Evolutionary conservation across 805 yeast species (phyloP), one percentile per base, ranked within the genome.

Genomic region (Pichia kluyveri): DNA sequence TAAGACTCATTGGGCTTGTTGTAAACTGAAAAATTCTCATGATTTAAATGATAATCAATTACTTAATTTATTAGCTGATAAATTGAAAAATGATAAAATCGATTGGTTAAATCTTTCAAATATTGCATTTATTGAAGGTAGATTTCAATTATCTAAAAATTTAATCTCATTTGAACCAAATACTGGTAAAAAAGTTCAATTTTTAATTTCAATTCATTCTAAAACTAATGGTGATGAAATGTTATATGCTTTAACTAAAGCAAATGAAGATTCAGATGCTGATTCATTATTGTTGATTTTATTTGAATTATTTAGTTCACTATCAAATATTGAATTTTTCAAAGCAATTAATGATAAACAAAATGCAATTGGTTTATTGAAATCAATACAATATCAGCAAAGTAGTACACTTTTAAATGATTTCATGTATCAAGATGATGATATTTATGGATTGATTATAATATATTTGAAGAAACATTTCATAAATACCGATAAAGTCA

Each of bases 71-170:
- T 69, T 91, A 0, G 59, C 75, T 8, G 65, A 69, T 9, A 76
- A 76, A 47, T 66, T 87, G 15, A 56, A 56, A 11, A 55, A 55
- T 4, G 59, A 65, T 10, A 71, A 73, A 4, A 73, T 82, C 18
- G 71, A 89, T 0, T 81, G 78, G 51, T 75, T 77, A 7, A 69
- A 72, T 28, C 76, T 88, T 28, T 80, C 87, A 0, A 68, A 71
- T 9, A 71, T 77, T 17, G 93, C 96, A 1, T 77, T 75, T 56
- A 82, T 83, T 56, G 97, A 91, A 63, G 98, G 98, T 1, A 70
- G 98, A 28, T 61, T 75, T 11, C 69, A 72, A 26, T 65, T 93
- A 23, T 83, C 96, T 37, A 77, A 82, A 46, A 68, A 74, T 41
- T 63, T 93, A n/a, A 71, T 86, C 12, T 74, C 80, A 43, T 64